Conservation (phyloP, 2,329 filamentous ascomycete genomes). For the Gaeumannomyces tritici region DNA sequence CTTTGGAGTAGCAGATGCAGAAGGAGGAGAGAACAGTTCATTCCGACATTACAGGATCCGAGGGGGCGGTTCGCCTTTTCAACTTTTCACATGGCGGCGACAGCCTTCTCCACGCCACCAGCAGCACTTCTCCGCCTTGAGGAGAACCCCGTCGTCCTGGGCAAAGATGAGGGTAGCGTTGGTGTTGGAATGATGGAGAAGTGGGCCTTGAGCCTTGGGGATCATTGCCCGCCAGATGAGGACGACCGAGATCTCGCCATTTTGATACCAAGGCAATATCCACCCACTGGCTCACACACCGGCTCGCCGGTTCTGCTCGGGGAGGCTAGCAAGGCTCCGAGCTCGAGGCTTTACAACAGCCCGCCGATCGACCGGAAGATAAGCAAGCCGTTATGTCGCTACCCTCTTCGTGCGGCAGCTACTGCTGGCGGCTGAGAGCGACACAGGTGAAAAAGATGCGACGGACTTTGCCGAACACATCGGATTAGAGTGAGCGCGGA, state of each 20-base stretch:
- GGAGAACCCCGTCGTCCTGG: neutral
- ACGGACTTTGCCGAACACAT: neutral
- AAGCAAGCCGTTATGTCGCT: no score
- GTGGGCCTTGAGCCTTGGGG: neutral
- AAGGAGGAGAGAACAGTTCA: neutral
- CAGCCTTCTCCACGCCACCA: neutral
- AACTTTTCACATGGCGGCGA: neutral
- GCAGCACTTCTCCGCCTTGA: neutral
- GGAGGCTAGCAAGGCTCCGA: no score
- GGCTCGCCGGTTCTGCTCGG: neutral
- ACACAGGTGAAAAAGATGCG: no score
- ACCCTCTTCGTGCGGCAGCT: no score
- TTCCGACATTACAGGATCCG: neutral
- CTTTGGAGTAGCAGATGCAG: neutral
- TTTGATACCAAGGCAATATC: neutral
- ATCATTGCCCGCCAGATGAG: neutral
- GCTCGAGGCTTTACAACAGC: no score
- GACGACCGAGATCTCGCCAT: neutral
- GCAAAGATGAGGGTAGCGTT: neutral
- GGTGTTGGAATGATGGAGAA: neutral
- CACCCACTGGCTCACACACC: no score
- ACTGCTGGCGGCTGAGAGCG: no score
- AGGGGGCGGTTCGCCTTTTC: neutral
- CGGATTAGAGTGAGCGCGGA: neutral
- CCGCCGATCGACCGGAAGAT: no score